A percentile compares a stretch with the other conserved stretches of the same genome.
These are phyloP conservation scores for Exophiala bonariae DNA, from an alignment of 2,329 filamentous ascomycete species.

Conservation along the genomic window DNA sequence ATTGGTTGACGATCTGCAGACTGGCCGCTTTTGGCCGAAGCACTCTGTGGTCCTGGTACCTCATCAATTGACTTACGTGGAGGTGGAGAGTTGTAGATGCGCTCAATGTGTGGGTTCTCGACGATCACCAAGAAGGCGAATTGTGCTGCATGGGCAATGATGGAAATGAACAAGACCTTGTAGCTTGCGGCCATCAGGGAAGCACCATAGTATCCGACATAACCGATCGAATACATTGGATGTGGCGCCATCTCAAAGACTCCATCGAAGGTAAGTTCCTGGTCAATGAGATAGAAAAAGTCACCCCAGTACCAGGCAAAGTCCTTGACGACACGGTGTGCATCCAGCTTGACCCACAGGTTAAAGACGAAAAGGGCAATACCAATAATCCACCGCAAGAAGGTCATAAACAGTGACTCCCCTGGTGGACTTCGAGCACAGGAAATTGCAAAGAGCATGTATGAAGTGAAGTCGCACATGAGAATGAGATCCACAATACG, in stretches of 20 bases:
- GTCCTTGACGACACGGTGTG: constrained; percentile 96
- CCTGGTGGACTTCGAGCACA: constrained; percentile 74
- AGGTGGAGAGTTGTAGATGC: constrained; percentile 89
- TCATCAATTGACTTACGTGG: constrained; percentile 49
- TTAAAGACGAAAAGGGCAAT: constrained; percentile 86
- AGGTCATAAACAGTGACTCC: constrained; percentile 68
- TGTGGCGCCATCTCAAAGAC: constrained; percentile 99
- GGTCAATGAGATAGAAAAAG: constrained; percentile 98
- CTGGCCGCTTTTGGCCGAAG: background rate
- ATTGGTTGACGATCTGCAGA: constrained; percentile 16
- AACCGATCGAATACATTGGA: constrained; percentile 98
- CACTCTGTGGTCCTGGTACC: constrained; percentile 14
- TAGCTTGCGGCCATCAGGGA: constrained; percentile 98
- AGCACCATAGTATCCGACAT: constrained; percentile 96
- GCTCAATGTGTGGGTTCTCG: constrained; percentile 97
- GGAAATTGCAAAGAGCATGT: constrained; percentile 91
- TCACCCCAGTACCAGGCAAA: constrained; percentile 99
- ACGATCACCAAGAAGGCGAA: constrained; percentile 89
- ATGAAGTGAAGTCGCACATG: constrained; percentile 98
- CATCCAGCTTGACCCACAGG: constrained; percentile 97
- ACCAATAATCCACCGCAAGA: constrained; percentile 76
- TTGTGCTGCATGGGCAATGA: constrained; percentile 89
- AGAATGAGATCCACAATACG: constrained; percentile 94
- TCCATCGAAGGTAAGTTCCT: constrained; percentile 95
- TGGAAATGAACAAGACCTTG: constrained; percentile 94